Conservation (phyloP, 139 green algal species). For the Micromonas commoda region DNA sequence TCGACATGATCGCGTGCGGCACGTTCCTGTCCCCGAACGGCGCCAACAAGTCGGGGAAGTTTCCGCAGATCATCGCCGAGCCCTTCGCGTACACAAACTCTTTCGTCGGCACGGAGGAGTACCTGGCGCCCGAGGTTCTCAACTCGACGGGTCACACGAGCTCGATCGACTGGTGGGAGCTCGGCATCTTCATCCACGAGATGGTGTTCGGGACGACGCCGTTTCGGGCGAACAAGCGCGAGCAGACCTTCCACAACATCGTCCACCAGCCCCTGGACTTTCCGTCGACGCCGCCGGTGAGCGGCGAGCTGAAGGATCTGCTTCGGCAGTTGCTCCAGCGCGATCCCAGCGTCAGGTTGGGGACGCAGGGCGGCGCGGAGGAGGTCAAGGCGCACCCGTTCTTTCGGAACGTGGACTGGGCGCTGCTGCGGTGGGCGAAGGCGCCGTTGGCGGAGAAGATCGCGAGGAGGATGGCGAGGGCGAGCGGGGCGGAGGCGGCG, state of each 20-base stretch:
- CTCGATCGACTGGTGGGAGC: constrained; percentile 46
- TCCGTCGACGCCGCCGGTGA: constrained; percentile 39
- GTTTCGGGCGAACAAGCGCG: constrained; percentile 64
- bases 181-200: constrained; percentile 92
- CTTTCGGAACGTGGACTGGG: constrained; percentile 80
- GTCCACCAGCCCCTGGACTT: constrained; percentile 76
- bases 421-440: constrained; percentile 58
- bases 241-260: constrained; percentile 93
- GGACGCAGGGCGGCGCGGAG: constrained; percentile 68
- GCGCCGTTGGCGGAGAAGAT: neutral
- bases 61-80: constrained; percentile 65
- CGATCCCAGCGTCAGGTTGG: constrained; percentile 60
- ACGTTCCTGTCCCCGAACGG: too few species aligned
- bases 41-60: too few species aligned
- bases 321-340: constrained; percentile 74
- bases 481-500: too few species aligned
- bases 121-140: constrained; percentile 79
- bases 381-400: constrained; percentile 90
- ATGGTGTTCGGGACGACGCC: constrained; percentile 79
- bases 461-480: neutral
- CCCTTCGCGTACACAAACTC: constrained; percentile 81
- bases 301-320: constrained; percentile 52
- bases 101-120: constrained; percentile 82
- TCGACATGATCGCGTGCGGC: too few species aligned
- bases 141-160: constrained; percentile 54